A percentile compares a stretch with the other conserved stretches of the same genome.
These are phyloP conservation scores for Ophiosphaerella herpotricha DNA, from an alignment of 2,329 filamentous ascomycete species.

Conservation along the genomic window DNA sequence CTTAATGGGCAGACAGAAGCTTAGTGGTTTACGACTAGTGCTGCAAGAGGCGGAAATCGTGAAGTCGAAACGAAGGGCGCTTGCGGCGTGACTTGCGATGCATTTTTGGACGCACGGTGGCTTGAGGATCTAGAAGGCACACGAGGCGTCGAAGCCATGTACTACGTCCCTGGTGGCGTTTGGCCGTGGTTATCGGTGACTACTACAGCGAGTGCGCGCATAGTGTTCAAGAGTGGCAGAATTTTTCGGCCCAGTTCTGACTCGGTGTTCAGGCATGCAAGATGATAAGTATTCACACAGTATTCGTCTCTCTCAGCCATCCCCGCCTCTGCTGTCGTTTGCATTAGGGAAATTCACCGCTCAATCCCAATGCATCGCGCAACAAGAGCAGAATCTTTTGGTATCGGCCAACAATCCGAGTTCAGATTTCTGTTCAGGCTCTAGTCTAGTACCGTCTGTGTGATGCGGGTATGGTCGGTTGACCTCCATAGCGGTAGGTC, in stretches of 20 bases:
- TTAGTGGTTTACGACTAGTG: not conserved
- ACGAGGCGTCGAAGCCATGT: not conserved
- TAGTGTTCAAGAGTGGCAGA: not conserved
- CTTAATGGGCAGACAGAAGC: not conserved
- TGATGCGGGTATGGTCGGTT: too few species aligned
- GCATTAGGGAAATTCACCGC: too few species aligned
- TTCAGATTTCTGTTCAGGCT: too few species aligned
- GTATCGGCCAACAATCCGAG: too few species aligned
- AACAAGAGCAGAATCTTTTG: too few species aligned
- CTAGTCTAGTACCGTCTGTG: too few species aligned
- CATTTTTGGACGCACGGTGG: slow-evolving; percentile 1
- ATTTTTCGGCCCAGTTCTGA: not conserved
- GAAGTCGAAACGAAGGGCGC: not conserved
- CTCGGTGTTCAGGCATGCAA: not conserved
- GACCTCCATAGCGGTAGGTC: too few species aligned
- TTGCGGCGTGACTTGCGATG: not conserved
- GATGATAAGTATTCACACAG: too few species aligned
- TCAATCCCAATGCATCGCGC: too few species aligned
- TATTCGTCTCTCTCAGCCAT: too few species aligned
- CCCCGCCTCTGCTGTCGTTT: too few species aligned
- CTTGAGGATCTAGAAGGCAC: not conserved
- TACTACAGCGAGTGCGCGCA: not conserved
- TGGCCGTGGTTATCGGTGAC: not conserved
- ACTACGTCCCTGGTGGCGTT: not conserved
- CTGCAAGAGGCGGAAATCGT: slow-evolving; percentile 8